phyloP scores from a whole-genome alignment of 345 rosid genomes.

The Brassica carinata region DNA sequence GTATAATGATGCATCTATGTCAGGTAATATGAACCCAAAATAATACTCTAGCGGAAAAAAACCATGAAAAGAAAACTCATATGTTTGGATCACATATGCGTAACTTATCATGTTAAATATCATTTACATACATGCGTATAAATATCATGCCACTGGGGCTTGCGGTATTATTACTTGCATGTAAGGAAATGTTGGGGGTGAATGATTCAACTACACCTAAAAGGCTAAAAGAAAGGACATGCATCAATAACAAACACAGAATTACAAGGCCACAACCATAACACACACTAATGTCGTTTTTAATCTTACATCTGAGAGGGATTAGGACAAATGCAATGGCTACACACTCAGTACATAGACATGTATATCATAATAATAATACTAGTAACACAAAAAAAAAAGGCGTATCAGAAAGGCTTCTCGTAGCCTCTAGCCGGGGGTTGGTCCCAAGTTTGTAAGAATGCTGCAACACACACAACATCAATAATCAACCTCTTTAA shows the following conservation, averaged over 20 bases:
- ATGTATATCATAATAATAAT: not conserved
- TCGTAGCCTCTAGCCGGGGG: slow-evolving; percentile 66
- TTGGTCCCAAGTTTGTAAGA: slow-evolving; percentile 83
- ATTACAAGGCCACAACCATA: not conserved
- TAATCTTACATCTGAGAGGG: slow-evolving; percentile 5
- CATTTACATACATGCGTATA: not conserved
- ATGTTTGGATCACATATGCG: not conserved
- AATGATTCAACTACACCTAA: not conserved
- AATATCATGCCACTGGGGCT: not conserved
- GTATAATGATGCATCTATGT: no score
- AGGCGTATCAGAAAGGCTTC: slow-evolving; percentile 71
- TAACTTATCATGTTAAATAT: not conserved
- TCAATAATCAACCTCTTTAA: not conserved
- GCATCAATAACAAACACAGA: not conserved
- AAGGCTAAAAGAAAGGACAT: not conserved
- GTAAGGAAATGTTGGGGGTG: not conserved
- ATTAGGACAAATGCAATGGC: slow-evolving; percentile 1
- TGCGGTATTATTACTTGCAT: not conserved
- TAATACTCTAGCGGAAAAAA: not conserved
- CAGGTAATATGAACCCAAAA: no score
- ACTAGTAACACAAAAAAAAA: not conserved
- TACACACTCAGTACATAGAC: slow-evolving; percentile 27
- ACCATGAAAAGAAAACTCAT: not conserved
- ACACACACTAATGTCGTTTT: slow-evolving; percentile 24
- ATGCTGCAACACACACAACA: slow-evolving; percentile 52